A percentile compares a stretch with the other conserved stretches of the same genome.
These are phyloP conservation scores for Termitomyces titanicus DNA, from an alignment of 768 basidiomycete genomes.

Conservation along the genomic window DNA sequence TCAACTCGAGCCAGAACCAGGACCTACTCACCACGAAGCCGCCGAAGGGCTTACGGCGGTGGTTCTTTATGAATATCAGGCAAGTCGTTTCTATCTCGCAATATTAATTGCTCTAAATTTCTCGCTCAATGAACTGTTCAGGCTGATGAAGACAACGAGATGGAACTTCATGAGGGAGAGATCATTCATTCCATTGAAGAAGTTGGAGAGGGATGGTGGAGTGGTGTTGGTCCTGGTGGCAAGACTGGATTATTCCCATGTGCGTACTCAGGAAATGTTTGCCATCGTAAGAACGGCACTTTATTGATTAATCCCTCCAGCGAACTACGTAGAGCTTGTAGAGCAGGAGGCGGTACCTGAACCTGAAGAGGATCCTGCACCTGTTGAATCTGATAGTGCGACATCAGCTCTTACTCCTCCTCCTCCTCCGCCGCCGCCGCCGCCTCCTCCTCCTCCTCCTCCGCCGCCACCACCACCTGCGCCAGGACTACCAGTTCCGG, in stretches of 20 bases:
- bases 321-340: constrained; percentile 85
- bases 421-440: constrained; percentile 53
- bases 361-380: constrained; percentile 17
- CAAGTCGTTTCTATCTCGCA: constrained; percentile 12
- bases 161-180: constrained; percentile 77
- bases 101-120: neutral
- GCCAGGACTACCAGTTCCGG: constrained; percentile 34
- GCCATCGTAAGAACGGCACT: too few relatives aligned
- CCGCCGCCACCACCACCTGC: constrained; percentile 47
- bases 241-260: constrained; percentile 85
- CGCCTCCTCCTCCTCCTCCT: constrained; percentile 27
- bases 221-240: constrained; percentile 65
- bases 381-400: constrained; percentile 34
- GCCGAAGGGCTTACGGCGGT: constrained; percentile 58
- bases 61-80: constrained; percentile 83
- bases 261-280: constrained; percentile 27
- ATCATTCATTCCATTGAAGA: constrained; percentile 79
- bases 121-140: constrained; percentile 19
- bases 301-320: constrained; percentile 26
- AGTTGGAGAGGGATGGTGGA: constrained; percentile 92
- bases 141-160: constrained; percentile 86
- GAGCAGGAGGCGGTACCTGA: constrained; percentile 27
- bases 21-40: constrained; percentile 25
- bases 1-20: neutral
- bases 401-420: constrained; percentile 45